phyloP scores from a whole-genome alignment of 176 grass and related monocot species.

The Oryza glumipatula region DNA sequence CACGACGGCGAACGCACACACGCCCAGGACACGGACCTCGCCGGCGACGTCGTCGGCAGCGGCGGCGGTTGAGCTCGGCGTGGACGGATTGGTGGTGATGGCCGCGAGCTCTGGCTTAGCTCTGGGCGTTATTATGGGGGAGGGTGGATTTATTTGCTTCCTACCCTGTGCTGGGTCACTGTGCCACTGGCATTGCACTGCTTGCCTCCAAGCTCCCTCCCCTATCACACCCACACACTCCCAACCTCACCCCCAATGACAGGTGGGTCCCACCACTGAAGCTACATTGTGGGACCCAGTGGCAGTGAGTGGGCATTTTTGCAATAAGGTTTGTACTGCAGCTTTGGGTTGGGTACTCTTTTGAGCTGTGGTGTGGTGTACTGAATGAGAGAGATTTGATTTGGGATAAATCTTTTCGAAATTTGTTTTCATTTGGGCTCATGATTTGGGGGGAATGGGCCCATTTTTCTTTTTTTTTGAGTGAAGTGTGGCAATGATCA shows the following conservation, averaged over 20 bases:
- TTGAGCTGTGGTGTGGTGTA: slow-evolving; percentile 10
- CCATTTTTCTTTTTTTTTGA: not conserved
- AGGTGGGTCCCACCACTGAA: not conserved
- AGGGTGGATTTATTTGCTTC: slow-evolving; percentile 43
- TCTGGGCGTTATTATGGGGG: slow-evolving; percentile 57
- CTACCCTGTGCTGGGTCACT: slow-evolving; percentile 26
- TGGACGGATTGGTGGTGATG: slow-evolving; percentile 19
- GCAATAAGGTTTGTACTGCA: not conserved
- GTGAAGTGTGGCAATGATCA: slow-evolving; percentile 34
- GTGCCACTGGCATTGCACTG: slow-evolving; percentile 33
- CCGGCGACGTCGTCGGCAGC: not conserved
- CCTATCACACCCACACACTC: too few species aligned
- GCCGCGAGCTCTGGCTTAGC: slow-evolving; percentile 22
- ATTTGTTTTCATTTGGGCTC: slow-evolving; percentile 36
- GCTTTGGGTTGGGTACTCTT: slow-evolving; percentile 17
- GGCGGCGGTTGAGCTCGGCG: slow-evolving; percentile 4
- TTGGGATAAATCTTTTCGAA: slow-evolving; percentile 21
- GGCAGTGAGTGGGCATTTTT: not conserved
- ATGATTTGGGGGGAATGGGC: slow-evolving; percentile 28
- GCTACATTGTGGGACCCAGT: not conserved
- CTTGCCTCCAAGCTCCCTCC: too few species aligned
- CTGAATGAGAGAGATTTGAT: not conserved
- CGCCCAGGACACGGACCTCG: not conserved
- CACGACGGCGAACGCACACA: slow-evolving; percentile 14
- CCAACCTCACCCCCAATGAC: not conserved